Conservation (phyloP, 2,329 filamentous ascomycete species). For the Xylaria sp. region DNA sequence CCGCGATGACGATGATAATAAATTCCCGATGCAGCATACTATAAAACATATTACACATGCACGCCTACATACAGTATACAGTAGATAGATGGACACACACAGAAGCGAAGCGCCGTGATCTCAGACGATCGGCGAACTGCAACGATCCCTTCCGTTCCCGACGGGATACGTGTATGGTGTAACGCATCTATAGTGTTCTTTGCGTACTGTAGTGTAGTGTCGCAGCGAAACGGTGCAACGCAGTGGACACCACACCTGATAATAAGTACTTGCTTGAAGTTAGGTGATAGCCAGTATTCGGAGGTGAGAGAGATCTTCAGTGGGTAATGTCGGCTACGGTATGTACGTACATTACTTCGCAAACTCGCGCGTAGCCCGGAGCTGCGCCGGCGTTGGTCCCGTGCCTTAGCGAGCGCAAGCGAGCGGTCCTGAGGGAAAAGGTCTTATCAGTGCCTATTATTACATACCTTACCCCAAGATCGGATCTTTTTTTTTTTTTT, state of each 20-base stretch:
- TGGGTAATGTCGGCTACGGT: background rate
- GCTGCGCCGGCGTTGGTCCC: slow-evolving; percentile 4
- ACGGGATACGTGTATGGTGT: background rate
- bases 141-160: slow-evolving; percentile 12
- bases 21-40: background rate
- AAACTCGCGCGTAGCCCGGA: too few species aligned
- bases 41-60: background rate
- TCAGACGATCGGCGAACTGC: slow-evolving; percentile 2
- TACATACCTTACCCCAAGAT: background rate
- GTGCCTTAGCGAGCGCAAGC: slow-evolving; percentile 10
- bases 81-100: too few species aligned
- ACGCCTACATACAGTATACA: background rate
- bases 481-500: background rate
- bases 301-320: background rate
- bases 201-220: background rate
- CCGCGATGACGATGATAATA: background rate
- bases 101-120: background rate
- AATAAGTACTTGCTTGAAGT: too few species aligned
- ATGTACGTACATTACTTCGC: background rate
- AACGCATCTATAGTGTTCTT: background rate
- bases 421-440: too few species aligned
- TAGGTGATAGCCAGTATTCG: too few species aligned
- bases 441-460: background rate
- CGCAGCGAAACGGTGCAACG: background rate
- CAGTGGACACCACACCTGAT: too few species aligned